A percentile compares a stretch with the other conserved stretches of the same genome.
These are phyloP conservation scores for Rubroboletus pulcherrimus DNA, from an alignment of 768 basidiomycete genomes.

Conservation along the genomic window DNA sequence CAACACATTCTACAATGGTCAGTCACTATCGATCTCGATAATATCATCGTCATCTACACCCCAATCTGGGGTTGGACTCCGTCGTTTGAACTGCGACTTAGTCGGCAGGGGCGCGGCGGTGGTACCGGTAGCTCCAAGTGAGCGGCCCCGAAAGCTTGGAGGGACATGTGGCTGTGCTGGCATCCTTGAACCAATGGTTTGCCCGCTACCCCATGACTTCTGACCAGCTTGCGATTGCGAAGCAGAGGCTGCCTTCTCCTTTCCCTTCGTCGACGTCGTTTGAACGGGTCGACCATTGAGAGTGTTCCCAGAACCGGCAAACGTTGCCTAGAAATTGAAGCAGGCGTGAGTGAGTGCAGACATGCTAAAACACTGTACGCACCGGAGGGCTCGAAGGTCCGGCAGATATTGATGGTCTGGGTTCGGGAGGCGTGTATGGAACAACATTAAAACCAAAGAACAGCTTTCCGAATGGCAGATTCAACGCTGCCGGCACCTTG, in stretches of 20 bases:
- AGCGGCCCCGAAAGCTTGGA: constrained; percentile 31
- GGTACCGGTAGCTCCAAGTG: constrained; percentile 51
- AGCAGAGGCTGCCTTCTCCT: constrained; percentile 43
- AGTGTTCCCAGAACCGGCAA: constrained; percentile 64
- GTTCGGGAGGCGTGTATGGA: constrained; percentile 56
- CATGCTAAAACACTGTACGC: constrained; percentile 9
- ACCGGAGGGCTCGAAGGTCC: constrained; percentile 30
- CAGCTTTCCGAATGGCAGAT: constrained; percentile 87
- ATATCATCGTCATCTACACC: constrained; percentile 82
- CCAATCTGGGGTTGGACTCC: constrained; percentile 76
- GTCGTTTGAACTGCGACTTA: constrained; percentile 35
- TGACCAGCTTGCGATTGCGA: constrained; percentile 30
- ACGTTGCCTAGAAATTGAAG: constrained; percentile 37
- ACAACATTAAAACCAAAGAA: constrained; percentile 94
- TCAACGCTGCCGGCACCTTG: constrained; percentile 86
- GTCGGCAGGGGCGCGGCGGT: constrained; percentile 45
- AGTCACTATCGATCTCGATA: constrained; percentile 85
- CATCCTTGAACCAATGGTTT: constrained; percentile 42
- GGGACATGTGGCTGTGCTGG: constrained; percentile 26
- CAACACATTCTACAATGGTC: constrained; percentile 12
- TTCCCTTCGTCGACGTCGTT: constrained; percentile 45
- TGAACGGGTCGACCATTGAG: constrained; percentile 51
- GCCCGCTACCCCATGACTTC: constrained; percentile 46
- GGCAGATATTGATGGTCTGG: constrained; percentile 23
- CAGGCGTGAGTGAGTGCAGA: neutral